Base-by-base conservation (phyloP, 805 yeast species). In the Ogataea henricii region DNA sequence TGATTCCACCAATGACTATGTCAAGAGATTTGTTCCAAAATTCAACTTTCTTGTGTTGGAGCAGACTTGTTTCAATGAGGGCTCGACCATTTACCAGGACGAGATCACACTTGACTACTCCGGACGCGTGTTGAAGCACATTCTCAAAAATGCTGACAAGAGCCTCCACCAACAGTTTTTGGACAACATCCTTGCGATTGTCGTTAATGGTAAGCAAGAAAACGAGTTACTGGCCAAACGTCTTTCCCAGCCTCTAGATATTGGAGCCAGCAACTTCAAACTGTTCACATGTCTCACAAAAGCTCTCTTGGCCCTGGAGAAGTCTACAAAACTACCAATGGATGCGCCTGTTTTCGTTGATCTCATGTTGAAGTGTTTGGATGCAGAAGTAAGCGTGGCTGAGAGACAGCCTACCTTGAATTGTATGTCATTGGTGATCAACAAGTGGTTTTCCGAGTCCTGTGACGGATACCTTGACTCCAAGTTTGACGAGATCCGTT, bases 371-470 rank as follows among this genome's bases (percentile, higher is more conserved):
- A 27, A 22, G 10, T 58, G 51, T 41, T 52, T 57, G 10, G 46
- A 46, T 6, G 44, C 51, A 6, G 55, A 61, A 2, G 54, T 60
- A 9, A 60, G 57, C n/a, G 52, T 63, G 3, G 67, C 66, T 33
- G 65, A 71, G 25, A 71, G 81, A 49, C 65, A 81, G n/a, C 79
- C 81, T 0, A 81, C 81, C 53, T 68, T 87, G 33, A 80, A 87
- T 48, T 62, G 76, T 12, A 51, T 84, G 5, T 69, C 87, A 0
- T 55, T 87, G 27, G 47, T 82, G 4, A 69, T 77, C 20, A 88
- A 88, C 66, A 82, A 82, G 57, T 81, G 82, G 81, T 53, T 70
- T 10, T 23, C 34, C 7, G 22, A 10, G 1, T 36, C 36, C 4
- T 46, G 52, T 25, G 37, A 46, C 4, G 25, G 25, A 8, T 58